phyloP scores from a whole-genome alignment of 768 basidiomycete species.

The Hirschioporus abietinus region DNA sequence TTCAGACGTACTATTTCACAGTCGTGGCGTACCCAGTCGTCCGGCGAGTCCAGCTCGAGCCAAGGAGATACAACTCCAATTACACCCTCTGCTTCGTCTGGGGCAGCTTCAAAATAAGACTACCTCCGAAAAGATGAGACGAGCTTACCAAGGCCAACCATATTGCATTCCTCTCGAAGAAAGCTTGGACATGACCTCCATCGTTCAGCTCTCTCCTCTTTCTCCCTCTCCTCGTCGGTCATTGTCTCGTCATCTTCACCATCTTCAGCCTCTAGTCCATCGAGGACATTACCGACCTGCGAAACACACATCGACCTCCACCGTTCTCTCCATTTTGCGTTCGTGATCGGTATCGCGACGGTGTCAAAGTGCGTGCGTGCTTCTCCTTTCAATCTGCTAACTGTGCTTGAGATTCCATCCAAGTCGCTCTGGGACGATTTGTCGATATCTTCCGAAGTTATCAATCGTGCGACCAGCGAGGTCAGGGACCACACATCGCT shows the following conservation, averaged over 20 bases:
- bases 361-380: slow-evolving; percentile 62
- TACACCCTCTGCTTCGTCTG: slow-evolving; percentile 71
- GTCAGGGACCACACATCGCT: slow-evolving; percentile 22
- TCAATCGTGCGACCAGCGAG: slow-evolving; percentile 20
- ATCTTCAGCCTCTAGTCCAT: slow-evolving; percentile 28
- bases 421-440: slow-evolving; percentile 19
- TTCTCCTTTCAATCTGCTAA: slow-evolving; percentile 45
- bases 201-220: slow-evolving; percentile 66
- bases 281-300: slow-evolving; percentile 32
- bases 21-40: slow-evolving; percentile 94
- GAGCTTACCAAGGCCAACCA: slow-evolving; percentile 79
- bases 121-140: slow-evolving; percentile 3
- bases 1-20: slow-evolving; percentile 76
- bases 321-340: slow-evolving; percentile 74
- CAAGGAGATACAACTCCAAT: slow-evolving; percentile 85
- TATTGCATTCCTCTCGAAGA: slow-evolving; percentile 77
- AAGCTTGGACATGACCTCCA: slow-evolving; percentile 87
- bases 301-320: slow-evolving; percentile 89
- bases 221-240: slow-evolving; percentile 29
- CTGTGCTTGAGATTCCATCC: slow-evolving; percentile 35
- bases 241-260: slow-evolving; percentile 32
- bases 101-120: background rate
- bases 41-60: slow-evolving; percentile 89
- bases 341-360: slow-evolving; percentile 86
- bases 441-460: slow-evolving; percentile 35